phyloP scores from a whole-genome alignment of 1,284 basidiomycete species.

The Ustilago vetiveriae region DNA sequence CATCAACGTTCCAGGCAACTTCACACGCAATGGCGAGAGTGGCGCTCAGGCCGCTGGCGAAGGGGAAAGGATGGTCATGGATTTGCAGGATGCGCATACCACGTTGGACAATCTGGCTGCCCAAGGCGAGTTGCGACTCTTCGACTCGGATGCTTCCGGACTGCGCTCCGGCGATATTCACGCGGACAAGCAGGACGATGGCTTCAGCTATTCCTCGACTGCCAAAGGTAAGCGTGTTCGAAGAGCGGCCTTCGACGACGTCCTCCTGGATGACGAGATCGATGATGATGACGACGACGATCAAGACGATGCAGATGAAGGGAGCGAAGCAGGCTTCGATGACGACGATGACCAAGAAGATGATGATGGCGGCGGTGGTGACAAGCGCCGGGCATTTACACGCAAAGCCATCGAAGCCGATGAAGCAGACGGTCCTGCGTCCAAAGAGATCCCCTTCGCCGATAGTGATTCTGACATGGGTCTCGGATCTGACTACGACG shows the following conservation, averaged over 20 bases:
- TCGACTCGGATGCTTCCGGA: constrained; percentile 75
- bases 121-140: constrained; percentile 83
- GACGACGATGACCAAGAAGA: constrained; percentile 51
- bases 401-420: constrained; percentile 27
- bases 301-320: constrained; percentile 50
- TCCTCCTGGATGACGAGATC: constrained; percentile 65
- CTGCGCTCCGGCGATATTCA: constrained; percentile 25
- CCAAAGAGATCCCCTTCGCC: constrained; percentile 62
- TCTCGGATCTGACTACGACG: constrained; percentile 29
- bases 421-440: constrained; percentile 29
- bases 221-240: constrained; percentile 43
- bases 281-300: constrained; percentile 55
- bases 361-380: constrained; percentile 32
- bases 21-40: constrained; percentile 73
- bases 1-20: constrained; percentile 95
- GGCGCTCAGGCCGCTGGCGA: constrained; percentile 74
- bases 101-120: constrained; percentile 87
- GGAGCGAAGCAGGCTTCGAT: constrained; percentile 52
- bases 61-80: constrained; percentile 97
- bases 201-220: constrained; percentile 4
- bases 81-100: constrained; percentile 83
- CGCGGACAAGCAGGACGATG: constrained; percentile 2
- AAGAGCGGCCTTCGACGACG: constrained; percentile 58
- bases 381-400: constrained; percentile 20
- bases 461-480: constrained; percentile 67